These are phyloP conservation scores for Bipolaris gigantea DNA, from an alignment of 2,329 filamentous ascomycete species.

Conservation along the genomic window DNA sequence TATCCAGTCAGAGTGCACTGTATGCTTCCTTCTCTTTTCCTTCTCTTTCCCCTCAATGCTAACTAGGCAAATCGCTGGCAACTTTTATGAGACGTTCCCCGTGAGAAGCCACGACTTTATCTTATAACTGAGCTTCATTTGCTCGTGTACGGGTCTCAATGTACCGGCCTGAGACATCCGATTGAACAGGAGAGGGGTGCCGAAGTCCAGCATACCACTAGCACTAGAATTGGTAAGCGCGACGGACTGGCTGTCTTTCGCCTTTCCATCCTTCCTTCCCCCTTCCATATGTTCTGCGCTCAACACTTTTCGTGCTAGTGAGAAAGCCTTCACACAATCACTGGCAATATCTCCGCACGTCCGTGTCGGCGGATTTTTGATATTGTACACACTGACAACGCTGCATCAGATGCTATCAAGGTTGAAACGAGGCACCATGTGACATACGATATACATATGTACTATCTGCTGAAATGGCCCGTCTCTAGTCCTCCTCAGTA, in stretches of 20 bases:
- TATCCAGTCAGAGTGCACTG: conserved; percentile 4
- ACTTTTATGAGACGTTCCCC: background rate
- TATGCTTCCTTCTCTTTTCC: conserved; percentile 3
- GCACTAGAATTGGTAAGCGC: conserved; percentile 2
- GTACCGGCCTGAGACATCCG: conserved; percentile 3
- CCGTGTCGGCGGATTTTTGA: background rate
- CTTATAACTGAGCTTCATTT: background rate
- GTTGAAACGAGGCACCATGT: background rate
- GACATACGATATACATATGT: background rate
- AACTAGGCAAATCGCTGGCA: background rate
- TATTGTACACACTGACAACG: background rate
- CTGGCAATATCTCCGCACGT: background rate
- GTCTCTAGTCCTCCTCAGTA: background rate
- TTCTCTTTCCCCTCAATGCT: background rate
- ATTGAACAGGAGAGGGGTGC: conserved; percentile 10
- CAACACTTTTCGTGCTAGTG: background rate
- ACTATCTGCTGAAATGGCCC: background rate
- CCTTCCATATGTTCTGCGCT: background rate
- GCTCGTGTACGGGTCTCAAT: background rate
- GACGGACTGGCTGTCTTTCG: background rate
- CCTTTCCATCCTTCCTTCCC: background rate
- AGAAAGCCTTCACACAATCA: background rate
- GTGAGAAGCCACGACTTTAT: background rate
- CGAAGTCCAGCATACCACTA: conserved; percentile 7
- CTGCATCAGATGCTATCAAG: background rate